Conservation (phyloP, 2,329 filamentous ascomycete genomes). For the Immersiporthe knoxdaviesiana region DNA sequence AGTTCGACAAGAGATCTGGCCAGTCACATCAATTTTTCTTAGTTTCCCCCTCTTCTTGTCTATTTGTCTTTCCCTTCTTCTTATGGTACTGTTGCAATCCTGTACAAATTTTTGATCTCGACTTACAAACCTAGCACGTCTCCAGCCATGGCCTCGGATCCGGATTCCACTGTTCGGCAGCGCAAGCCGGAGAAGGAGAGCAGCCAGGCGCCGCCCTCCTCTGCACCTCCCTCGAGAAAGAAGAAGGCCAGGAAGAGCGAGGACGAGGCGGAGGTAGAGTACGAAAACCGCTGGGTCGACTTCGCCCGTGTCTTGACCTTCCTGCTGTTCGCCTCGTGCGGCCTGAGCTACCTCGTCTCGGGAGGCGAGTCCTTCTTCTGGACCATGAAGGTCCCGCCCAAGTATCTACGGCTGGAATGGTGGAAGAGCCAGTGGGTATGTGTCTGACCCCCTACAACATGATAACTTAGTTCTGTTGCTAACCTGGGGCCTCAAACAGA, state of each 20-base stretch:
- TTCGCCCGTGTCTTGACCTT: constrained; percentile 71
- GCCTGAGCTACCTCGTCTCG: constrained; percentile 77
- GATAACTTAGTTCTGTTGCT: neutral
- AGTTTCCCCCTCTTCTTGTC: too few species aligned
- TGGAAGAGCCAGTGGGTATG: constrained; percentile 66
- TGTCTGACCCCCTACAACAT: constrained; percentile 20
- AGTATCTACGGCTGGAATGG: constrained; percentile 61
- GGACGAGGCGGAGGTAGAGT: constrained; percentile 69
- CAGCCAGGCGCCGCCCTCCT: constrained; percentile 1
- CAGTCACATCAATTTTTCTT: neutral
- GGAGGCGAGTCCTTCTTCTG: constrained; percentile 71
- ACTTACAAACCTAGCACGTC: neutral
- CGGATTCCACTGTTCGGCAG: constrained; percentile 28
- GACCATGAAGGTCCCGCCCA: constrained; percentile 63
- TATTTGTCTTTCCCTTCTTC: neutral
- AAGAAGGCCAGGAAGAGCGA: constrained; percentile 45
- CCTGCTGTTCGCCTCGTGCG: constrained; percentile 66
- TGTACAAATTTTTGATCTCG: too few species aligned
- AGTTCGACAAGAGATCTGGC: constrained; percentile 9
- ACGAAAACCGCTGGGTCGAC: constrained; percentile 60
- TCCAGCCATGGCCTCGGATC: constrained; percentile 21
- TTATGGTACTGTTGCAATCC: neutral
- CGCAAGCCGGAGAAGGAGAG: constrained; percentile 19
- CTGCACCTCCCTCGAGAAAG: constrained; percentile 16
- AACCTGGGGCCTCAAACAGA: constrained; percentile 40